Percentiles rank a stretch among this genome's conserved stretches.
These are phyloP conservation scores for Mycena maculata DNA, from an alignment of 768 basidiomycete genomes.

Conservation along the genomic window DNA sequence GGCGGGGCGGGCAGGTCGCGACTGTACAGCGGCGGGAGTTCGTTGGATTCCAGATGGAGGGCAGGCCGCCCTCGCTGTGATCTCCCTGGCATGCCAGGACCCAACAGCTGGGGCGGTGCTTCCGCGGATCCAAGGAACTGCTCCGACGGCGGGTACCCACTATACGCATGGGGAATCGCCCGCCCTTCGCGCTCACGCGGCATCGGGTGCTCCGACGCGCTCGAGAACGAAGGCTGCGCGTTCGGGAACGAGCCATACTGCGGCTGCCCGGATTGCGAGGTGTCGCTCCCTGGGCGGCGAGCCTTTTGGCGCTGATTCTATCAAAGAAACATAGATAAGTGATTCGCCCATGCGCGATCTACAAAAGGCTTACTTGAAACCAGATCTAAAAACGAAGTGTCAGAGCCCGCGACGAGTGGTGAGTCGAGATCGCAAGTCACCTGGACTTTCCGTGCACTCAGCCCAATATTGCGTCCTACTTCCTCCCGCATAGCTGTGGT, in stretches of 20 bases:
- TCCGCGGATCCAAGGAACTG: conserved; percentile 47
- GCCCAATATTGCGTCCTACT: conserved; percentile 86
- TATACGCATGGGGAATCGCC: conserved; percentile 28
- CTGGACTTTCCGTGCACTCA: conserved; percentile 92
- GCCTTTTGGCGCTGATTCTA: conserved; percentile 93
- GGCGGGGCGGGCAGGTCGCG: conserved; percentile 26
- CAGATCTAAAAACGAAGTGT: conserved; percentile 69
- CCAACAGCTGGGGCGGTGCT: conserved; percentile 56
- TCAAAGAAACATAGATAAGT: conserved; percentile 36
- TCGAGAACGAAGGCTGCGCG: conserved; percentile 48
- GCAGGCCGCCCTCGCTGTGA: conserved; percentile 38
- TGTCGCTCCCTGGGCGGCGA: conserved; percentile 73
- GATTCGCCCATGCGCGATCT: conserved; percentile 29
- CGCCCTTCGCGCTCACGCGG: conserved; percentile 27
- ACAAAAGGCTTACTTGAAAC: conserved; percentile 75
- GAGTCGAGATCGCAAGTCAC: conserved; percentile 54
- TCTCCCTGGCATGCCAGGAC: conserved; percentile 66
- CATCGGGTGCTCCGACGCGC: conserved; percentile 36
- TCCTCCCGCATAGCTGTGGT: conserved; percentile 90
- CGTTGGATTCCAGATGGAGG: conserved; percentile 21
- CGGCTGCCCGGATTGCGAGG: conserved; percentile 63
- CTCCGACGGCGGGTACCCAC: conserved; percentile 43
- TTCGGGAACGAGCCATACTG: conserved; percentile 74
- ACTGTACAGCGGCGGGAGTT: background rate
- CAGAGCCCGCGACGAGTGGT: conserved; percentile 26